These are phyloP conservation scores for Glebionis coronaria DNA, from an alignment of 129 eudicot genomes.

Conservation along the genomic window DNA sequence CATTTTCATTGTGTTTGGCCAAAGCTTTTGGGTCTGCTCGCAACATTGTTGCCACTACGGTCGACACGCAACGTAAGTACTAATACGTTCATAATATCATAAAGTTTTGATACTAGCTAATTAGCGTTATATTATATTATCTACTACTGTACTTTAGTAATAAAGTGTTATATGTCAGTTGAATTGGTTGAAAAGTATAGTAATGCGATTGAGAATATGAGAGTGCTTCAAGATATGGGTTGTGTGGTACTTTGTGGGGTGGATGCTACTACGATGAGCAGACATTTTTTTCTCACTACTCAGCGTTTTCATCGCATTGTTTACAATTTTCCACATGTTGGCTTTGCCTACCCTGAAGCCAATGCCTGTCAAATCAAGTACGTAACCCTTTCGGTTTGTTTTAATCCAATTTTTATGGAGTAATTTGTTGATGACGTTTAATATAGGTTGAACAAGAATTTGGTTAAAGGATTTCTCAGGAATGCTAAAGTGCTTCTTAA, in stretches of 20 bases:
- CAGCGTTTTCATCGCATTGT: constrained; percentile 47
- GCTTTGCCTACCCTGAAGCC: constrained; percentile 36
- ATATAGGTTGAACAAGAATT: constrained; percentile 34
- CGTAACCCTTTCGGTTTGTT: not conserved
- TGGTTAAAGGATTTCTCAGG: constrained; percentile 45
- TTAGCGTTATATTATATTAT: too few relatives aligned
- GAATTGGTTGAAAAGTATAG: constrained; percentile 34
- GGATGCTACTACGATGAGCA: constrained; percentile 42
- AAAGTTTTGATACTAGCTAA: not conserved
- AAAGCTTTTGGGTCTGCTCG: constrained; percentile 42
- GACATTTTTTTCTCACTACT: constrained; percentile 41
- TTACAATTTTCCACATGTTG: constrained; percentile 51
- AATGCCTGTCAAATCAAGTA: constrained; percentile 47
- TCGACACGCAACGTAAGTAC: constrained; percentile 25
- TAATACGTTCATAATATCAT: not conserved
- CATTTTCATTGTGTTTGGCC: constrained; percentile 56
- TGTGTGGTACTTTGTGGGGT: constrained; percentile 37
- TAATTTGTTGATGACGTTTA: not conserved
- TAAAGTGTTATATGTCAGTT: constrained; percentile 10
- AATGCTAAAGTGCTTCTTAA: constrained; percentile 38
- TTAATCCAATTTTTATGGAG: not conserved
- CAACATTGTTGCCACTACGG: constrained; percentile 53
- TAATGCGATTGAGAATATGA: constrained; percentile 25
- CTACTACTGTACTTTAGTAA: not conserved
- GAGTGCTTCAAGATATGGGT: constrained; percentile 34